Conservation (phyloP, 495 filamentous ascomycete genomes). For the Neurospora cerealis region DNA sequence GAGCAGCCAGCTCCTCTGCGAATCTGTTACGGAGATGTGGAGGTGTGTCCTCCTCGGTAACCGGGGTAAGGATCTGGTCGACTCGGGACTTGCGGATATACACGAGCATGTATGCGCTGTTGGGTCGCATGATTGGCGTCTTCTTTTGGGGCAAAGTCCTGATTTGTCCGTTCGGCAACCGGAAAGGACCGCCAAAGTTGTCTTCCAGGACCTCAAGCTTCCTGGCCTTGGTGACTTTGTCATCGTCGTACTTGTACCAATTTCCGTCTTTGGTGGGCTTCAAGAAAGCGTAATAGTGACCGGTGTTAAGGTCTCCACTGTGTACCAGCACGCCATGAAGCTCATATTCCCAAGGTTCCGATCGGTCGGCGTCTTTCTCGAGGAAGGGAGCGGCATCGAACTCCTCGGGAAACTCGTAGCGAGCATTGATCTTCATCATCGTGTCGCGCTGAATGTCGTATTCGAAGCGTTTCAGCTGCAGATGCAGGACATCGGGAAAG, state of each 20-base stretch:
- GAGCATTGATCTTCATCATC: conserved; percentile 99
- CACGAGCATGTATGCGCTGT: conserved; percentile 93
- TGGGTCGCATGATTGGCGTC: conserved; percentile 42
- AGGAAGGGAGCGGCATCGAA: conserved; percentile 88
- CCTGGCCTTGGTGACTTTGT: conserved; percentile 87
- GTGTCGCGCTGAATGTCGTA: conserved; percentile 92
- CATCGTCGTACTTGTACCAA: conserved; percentile 97
- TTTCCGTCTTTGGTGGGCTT: conserved; percentile 84
- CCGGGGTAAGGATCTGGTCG: conserved; percentile 68
- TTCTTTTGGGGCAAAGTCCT: conserved; percentile 31
- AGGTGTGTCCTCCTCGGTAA: conserved; percentile 68
- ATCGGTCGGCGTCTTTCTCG: conserved; percentile 73
- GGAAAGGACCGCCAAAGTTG: conserved; percentile 88
- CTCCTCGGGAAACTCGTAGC: conserved; percentile 91
- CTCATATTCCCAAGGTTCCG: conserved; percentile 82
- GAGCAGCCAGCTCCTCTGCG: conserved; percentile 66
- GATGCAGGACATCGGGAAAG: conserved; percentile 89
- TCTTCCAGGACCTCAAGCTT: conserved; percentile 89
- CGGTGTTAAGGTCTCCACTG: conserved; percentile 91
- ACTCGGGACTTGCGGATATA: conserved; percentile 82
- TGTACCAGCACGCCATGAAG: conserved; percentile 94
- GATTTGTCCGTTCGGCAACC: conserved; percentile 38
- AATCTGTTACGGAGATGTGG: conserved; percentile 70
- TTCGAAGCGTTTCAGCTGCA: conserved; percentile 96
- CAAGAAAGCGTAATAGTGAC: conserved; percentile 98